Evolutionary conservation across 2,329 filamentous ascomycete species (phyloP), one percentile per base, ranked within the genome.

Genomic region (Epichloe festucae): DNA sequence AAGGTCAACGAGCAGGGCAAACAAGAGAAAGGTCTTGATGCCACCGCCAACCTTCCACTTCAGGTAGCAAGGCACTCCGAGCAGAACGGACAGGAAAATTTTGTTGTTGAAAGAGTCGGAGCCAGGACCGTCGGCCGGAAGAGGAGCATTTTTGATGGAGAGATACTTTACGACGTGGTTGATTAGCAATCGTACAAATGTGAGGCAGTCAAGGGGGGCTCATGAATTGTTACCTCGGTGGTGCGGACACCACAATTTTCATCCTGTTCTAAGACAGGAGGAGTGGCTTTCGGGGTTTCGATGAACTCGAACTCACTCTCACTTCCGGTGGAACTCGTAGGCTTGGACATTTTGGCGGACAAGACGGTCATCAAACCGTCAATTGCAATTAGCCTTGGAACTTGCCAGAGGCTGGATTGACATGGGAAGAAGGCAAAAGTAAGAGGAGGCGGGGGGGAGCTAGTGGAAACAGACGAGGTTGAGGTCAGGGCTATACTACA

Each of bases 111-210:
- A 98, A 70, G 75, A 83, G 60, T 95, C 89, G 68, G 79, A 82
- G 58, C 89, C 87, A 49, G 89, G 74, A 48, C 82, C 87, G 68
- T 98, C 93, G 58, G 90, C 91, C 39, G 93, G 93, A 43, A 97
- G 81, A 58, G 93, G 89, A 47, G 84, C 87, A 81, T 97, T 97
- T 67, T 94, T 87, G 73, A 97, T 97, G 55, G 89, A 94, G 64
- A 54, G 59, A 53, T 56, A 65, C 66, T 67, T 49, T 12, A 49
- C 45, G 5, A 23, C 19, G 23, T 2, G 41, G 8, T 23, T 23
- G 10, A 38, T 52, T 15, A 52, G 47, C 46, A 36, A 5, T 39
- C 31, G 21, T 17, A 21, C 7, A 39, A 11, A 7, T 3, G 10
- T 11, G 31, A 31, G 27, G 17, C 15, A 35, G 31, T n/a, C 11